These are phyloP conservation scores for Litchi chinensis DNA, from an alignment of 345 rosid genomes.

Conservation along the genomic window DNA sequence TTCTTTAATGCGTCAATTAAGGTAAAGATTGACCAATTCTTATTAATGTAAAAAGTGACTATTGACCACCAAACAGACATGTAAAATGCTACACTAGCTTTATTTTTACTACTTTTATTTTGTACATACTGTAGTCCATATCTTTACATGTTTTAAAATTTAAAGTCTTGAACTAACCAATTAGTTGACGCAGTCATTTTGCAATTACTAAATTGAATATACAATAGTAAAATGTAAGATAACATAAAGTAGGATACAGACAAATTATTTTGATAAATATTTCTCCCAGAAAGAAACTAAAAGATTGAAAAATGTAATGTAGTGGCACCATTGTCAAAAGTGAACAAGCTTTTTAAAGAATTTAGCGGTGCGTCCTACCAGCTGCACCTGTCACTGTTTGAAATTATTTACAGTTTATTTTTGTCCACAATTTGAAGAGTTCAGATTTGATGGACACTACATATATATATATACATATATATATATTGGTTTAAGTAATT, in stretches of 20 bases:
- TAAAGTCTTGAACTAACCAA: background rate
- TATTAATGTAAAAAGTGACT: background rate
- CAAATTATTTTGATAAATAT: background rate
- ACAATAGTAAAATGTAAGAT: background rate
- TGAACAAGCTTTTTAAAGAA: constrained; percentile 9
- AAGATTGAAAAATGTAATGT: no score
- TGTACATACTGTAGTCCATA: background rate
- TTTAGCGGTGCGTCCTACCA: constrained; percentile 3
- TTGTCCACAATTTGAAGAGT: no score
- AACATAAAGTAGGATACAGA: no score
- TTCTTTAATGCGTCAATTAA: background rate
- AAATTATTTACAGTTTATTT: no score
- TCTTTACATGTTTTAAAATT: background rate
- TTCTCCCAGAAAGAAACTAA: background rate
- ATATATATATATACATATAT: no score
- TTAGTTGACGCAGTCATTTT: background rate
- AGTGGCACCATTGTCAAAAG: constrained; percentile 19
- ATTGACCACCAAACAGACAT: background rate
- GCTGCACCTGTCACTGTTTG: background rate
- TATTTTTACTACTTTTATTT: background rate
- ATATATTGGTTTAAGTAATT: no score
- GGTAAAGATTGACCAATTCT: background rate
- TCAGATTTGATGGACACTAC: no score
- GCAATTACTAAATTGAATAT: no score
- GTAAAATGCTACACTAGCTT: background rate